Conservation (phyloP, 1,284 basidiomycete genomes). For the Sporisorium exsertum region DNA sequence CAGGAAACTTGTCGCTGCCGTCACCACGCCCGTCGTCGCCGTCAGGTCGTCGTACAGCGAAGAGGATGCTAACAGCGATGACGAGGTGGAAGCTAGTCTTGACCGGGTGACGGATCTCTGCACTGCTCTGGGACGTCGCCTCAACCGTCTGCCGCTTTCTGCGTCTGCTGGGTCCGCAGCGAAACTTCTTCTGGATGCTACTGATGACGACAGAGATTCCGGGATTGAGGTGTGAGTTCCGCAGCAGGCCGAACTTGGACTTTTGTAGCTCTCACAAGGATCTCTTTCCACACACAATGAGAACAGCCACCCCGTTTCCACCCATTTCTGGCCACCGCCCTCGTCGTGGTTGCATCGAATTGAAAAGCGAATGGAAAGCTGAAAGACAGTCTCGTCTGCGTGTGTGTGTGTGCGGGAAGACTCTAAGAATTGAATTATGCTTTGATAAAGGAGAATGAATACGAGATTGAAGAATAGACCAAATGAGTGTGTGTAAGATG, state of each 20-base stretch:
- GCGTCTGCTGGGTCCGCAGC: not conserved
- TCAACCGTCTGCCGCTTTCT: constrained; percentile 13
- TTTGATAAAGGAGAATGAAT: not conserved
- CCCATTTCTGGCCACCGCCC: not conserved
- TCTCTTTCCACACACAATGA: too few species aligned
- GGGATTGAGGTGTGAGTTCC: constrained; percentile 25
- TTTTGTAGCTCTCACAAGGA: not conserved
- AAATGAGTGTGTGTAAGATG: not conserved
- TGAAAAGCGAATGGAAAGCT: too few species aligned
- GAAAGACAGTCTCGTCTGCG: too few species aligned
- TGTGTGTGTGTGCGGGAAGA: not conserved
- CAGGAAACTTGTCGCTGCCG: constrained; percentile 29
- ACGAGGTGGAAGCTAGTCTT: constrained; percentile 17
- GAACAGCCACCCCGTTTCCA: too few species aligned
- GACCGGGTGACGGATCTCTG: constrained; percentile 40
- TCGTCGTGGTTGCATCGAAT: too few species aligned
- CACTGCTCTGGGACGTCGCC: constrained; percentile 22
- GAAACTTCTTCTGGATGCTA: constrained; percentile 17
- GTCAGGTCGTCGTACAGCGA: not conserved
- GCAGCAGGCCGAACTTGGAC: not conserved
- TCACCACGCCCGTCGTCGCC: not conserved
- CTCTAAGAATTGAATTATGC: not conserved
- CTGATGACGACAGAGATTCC: constrained; percentile 25
- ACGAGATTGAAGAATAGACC: not conserved
- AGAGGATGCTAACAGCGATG: not conserved